phyloP scores from a whole-genome alignment of 257 asterid species.

The Euphrasia confusa region DNA sequence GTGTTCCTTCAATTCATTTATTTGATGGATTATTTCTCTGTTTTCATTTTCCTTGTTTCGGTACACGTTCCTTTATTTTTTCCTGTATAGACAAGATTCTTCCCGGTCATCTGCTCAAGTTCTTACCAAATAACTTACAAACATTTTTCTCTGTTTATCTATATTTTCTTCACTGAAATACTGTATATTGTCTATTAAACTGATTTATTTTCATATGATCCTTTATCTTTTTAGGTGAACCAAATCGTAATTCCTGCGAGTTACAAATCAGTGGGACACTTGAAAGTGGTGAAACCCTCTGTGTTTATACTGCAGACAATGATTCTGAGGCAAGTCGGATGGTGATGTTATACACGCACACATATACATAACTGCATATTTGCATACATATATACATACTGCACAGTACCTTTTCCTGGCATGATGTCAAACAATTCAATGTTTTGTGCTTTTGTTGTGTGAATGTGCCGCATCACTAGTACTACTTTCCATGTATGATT shows the following conservation, averaged over 20 bases:
- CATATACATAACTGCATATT: not conserved
- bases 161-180: not conserved
- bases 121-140: not conserved
- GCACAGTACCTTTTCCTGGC: not conserved
- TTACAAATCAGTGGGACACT: constrained; percentile 16
- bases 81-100: not conserved
- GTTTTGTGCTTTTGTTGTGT: not conserved
- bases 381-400: not conserved
- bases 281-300: constrained; percentile 23
- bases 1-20: not conserved
- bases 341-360: not conserved
- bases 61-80: not conserved
- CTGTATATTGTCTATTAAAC: not conserved
- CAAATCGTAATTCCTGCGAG: constrained; percentile 20
- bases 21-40: not conserved
- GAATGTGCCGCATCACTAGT: not conserved
- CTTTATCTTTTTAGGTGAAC: constrained; percentile 20
- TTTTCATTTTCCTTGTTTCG: not conserved
- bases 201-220: constrained; percentile 5
- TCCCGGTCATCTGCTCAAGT: not conserved
- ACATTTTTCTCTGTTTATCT: constrained; percentile 5
- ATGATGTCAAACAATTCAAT: not conserved
- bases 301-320: constrained; percentile 27
- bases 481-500: not conserved
- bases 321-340: constrained; percentile 18